Evolutionary conservation across 23 red algal genomes (phyloP).

Genomic region (Gracilaria vermiculophylla): DNA sequence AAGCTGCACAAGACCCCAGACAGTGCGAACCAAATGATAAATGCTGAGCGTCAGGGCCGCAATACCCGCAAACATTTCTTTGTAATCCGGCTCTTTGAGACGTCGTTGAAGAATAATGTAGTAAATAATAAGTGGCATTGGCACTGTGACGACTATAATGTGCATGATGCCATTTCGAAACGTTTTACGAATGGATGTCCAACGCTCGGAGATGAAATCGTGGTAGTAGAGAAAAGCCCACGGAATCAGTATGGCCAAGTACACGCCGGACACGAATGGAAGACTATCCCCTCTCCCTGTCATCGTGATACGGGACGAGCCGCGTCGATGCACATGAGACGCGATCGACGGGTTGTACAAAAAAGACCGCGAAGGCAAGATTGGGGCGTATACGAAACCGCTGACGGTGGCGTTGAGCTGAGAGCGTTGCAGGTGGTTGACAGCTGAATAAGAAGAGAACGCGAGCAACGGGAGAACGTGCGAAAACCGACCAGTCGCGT

Average conservation of each 20-base stretch:
- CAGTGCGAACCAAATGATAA: slow-evolving; percentile 31
- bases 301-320: too few relatives aligned
- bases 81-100: slow-evolving; percentile 45
- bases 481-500: not conserved
- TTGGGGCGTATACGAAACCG: too few relatives aligned
- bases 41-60: slow-evolving; percentile 16
- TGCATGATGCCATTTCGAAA: slow-evolving; percentile 19
- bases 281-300: not conserved
- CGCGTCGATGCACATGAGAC: too few relatives aligned
- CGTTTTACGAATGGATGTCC: slow-evolving; percentile 21
- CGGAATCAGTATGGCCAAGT: slow-evolving; percentile 28
- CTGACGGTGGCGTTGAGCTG: too few relatives aligned
- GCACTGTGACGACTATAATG: not conserved
- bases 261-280: slow-evolving; percentile 10
- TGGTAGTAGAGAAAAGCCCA: slow-evolving; percentile 58
- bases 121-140: slow-evolving; percentile 23
- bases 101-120: slow-evolving; percentile 36
- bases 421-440: too few relatives aligned
- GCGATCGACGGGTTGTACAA: too few relatives aligned
- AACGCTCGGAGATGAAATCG: slow-evolving; percentile 57
- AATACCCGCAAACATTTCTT: slow-evolving; percentile 42
- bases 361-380: too few relatives aligned
- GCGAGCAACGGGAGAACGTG: too few relatives aligned
- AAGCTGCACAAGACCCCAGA: slow-evolving; percentile 43
- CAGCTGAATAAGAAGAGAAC: too few relatives aligned